These are phyloP conservation scores for Choanephora cucurbitarum DNA, from an alignment of 371 early-diverging fungal species.

Conservation along the genomic window DNA sequence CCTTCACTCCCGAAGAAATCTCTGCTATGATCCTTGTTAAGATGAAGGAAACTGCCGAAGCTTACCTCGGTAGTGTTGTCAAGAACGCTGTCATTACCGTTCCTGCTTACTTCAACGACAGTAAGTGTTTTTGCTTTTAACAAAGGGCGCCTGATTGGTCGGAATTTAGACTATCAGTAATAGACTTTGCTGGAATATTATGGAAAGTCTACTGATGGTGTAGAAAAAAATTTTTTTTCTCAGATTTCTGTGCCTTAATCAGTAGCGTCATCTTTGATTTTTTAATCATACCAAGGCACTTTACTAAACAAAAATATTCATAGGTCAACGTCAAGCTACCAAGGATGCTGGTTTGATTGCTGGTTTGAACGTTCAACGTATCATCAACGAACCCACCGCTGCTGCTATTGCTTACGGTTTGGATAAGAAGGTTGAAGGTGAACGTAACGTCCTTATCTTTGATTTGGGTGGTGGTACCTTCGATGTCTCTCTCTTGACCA, in stretches of 20 bases:
- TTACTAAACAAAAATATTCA: conserved; percentile 10
- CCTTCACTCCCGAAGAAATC: conserved; percentile 91
- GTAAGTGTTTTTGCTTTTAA: conserved; percentile 22
- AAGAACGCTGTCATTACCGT: conserved; percentile 94
- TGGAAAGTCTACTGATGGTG: too few species aligned
- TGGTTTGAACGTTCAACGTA: conserved; percentile 81
- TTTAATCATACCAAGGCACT: neutral
- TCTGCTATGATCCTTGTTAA: conserved; percentile 90
- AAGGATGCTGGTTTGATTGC: conserved; percentile 84
- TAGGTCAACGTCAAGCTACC: conserved; percentile 87
- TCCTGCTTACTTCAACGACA: conserved; percentile 84
- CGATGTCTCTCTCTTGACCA: conserved; percentile 92
- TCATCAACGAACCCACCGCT: conserved; percentile 96
- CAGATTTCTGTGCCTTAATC: neutral
- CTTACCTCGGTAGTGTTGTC: conserved; percentile 78
- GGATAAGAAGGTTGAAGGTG: conserved; percentile 76
- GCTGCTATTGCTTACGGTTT: conserved; percentile 97
- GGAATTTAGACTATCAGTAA: neutral
- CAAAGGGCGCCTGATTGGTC: neutral
- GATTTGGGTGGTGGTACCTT: conserved; percentile 98
- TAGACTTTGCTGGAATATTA: too few species aligned
- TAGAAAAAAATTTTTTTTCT: conserved; percentile 37
- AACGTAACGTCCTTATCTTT: conserved; percentile 89
- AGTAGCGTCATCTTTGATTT: neutral
- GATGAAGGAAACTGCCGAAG: conserved; percentile 93